Evolutionary conservation across 352 stramenopile genomes (phyloP).

Genomic region (Phytopythium litorale): DNA sequence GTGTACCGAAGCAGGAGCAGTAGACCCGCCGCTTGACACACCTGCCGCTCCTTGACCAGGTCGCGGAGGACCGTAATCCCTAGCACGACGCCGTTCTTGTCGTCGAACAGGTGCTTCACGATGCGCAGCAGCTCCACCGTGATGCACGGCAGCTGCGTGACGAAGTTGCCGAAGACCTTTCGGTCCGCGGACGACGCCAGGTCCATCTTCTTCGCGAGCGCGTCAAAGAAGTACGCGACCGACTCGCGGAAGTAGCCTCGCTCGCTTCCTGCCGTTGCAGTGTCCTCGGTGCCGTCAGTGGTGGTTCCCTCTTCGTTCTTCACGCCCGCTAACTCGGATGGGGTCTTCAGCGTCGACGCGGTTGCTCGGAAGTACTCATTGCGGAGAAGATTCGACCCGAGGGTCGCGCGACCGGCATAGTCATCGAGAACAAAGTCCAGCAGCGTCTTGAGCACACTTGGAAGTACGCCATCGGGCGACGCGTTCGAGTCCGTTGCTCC

Average conservation of each 20-base stretch:
- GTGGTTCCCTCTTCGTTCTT: background rate
- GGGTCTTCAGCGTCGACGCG: background rate
- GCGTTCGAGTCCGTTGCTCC: background rate
- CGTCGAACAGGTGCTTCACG: constrained; percentile 39
- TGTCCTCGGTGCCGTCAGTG: background rate
- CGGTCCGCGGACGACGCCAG: constrained; percentile 54
- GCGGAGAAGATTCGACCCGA: constrained; percentile 51
- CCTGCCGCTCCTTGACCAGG: constrained; percentile 58
- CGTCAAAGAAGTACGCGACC: constrained; percentile 49
- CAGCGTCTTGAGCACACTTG: constrained; percentile 61
- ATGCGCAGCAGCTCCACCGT: constrained; percentile 56
- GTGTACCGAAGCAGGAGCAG: constrained; percentile 67
- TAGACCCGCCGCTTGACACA: constrained; percentile 45
- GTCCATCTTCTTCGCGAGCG: constrained; percentile 42
- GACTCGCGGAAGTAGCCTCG: constrained; percentile 30
- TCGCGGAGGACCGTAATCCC: constrained; percentile 72
- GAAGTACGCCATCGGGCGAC: constrained; percentile 22
- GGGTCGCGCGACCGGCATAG: constrained; percentile 36
- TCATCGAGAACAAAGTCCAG: constrained; percentile 67
- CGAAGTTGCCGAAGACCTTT: constrained; percentile 60
- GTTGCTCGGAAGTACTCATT: constrained; percentile 64
- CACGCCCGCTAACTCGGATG: background rate
- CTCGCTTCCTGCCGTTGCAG: background rate
- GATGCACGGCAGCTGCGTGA: constrained; percentile 53
- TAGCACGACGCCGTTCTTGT: constrained; percentile 61